Evolutionary conservation across 2,329 filamentous ascomycete genomes (phyloP).

Genomic region (Trichophyton equinum): DNA sequence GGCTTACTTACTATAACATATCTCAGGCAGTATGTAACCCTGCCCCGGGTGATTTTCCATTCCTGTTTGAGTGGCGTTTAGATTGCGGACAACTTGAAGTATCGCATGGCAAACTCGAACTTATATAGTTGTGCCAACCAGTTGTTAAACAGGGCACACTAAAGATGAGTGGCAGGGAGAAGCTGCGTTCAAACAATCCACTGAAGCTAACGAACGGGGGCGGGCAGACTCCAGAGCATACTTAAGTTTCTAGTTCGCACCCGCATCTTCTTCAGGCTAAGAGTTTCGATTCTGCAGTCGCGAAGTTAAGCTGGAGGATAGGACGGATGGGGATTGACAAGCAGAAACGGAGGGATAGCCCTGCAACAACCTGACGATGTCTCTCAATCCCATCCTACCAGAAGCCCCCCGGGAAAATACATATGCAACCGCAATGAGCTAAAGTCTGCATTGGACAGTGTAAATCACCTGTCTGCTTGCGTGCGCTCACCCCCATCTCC

Average conservation of each 20-base stretch:
- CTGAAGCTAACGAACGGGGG: background rate
- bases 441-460: background rate
- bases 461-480: background rate
- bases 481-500: background rate
- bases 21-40: background rate
- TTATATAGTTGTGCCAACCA: too few relatives aligned
- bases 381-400: background rate
- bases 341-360: background rate
- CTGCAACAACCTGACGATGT: background rate
- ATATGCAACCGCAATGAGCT: background rate
- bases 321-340: background rate
- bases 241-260: background rate
- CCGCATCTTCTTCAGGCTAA: background rate
- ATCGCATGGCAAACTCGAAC: background rate
- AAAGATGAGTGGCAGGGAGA: background rate
- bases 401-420: background rate
- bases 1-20: background rate
- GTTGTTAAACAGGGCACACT: background rate
- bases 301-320: background rate
- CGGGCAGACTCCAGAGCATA: background rate
- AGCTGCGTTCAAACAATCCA: background rate
- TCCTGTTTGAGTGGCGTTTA: conserved; percentile 1
- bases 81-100: background rate
- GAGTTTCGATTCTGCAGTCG: background rate
- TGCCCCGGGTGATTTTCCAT: background rate